Conservation (phyloP, 2,329 filamentous ascomycete genomes). For the Penicillium sp. region DNA sequence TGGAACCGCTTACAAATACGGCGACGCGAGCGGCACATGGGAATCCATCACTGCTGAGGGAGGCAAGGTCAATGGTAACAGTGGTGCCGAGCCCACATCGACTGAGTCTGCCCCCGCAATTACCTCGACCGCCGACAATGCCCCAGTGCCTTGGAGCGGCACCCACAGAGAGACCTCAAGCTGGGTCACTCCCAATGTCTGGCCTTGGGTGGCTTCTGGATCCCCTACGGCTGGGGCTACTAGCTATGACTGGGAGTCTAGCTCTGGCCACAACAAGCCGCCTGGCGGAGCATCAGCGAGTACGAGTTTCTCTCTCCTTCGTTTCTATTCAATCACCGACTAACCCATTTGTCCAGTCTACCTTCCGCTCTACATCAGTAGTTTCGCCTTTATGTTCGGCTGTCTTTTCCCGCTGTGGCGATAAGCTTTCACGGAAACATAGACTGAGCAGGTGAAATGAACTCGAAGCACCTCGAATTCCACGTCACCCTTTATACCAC, state of each 20-base stretch:
- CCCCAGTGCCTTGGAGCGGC: slow-evolving; percentile 66
- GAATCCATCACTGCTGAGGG: slow-evolving; percentile 78
- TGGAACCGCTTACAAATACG: slow-evolving; percentile 80
- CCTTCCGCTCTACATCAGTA: slow-evolving; percentile 57
- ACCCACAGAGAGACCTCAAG: slow-evolving; percentile 47
- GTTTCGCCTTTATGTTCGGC: slow-evolving; percentile 47
- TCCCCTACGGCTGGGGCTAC: slow-evolving; percentile 49
- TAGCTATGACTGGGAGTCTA: slow-evolving; percentile 71
- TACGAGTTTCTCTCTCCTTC: slow-evolving; percentile 51
- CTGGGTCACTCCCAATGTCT: slow-evolving; percentile 60
- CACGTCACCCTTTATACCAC: neutral
- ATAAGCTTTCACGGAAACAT: slow-evolving; percentile 37
- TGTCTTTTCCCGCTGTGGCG: slow-evolving; percentile 50
- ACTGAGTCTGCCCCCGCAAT: slow-evolving; percentile 60
- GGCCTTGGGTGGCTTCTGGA: slow-evolving; percentile 67
- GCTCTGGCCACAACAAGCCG: slow-evolving; percentile 76
- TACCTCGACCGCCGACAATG: slow-evolving; percentile 62
- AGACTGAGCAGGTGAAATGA: neutral
- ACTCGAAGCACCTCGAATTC: too few relatives aligned
- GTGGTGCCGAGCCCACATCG: slow-evolving; percentile 44
- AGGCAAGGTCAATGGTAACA: slow-evolving; percentile 70
- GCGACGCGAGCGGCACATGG: slow-evolving; percentile 76
- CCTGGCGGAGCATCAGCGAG: slow-evolving; percentile 67
- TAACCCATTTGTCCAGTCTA: slow-evolving; percentile 45
- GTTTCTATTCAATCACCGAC: slow-evolving; percentile 15